These are phyloP conservation scores for Grigorovia jiainica DNA, from an alignment of 805 yeast genomes.

Conservation along the genomic window DNA sequence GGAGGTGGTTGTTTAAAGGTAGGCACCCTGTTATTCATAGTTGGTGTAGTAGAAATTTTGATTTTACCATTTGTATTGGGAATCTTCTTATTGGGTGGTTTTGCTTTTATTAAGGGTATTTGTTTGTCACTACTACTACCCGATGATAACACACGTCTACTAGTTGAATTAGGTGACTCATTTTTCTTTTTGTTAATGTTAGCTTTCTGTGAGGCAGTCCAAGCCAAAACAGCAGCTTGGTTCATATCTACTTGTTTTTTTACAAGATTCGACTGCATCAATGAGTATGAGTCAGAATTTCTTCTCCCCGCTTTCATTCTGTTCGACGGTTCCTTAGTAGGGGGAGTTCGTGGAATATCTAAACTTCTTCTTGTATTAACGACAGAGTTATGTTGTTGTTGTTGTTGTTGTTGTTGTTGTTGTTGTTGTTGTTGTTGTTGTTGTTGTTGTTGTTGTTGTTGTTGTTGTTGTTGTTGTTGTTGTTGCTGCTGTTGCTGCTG, in stretches of 20 bases:
- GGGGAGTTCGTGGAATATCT: conserved; percentile 2
- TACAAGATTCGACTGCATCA: conserved; percentile 1
- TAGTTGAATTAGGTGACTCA: not conserved
- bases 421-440: too few species aligned
- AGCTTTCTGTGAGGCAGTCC: conserved; percentile 4
- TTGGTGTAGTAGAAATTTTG: not conserved
- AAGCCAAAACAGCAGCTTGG: conserved; percentile 7
- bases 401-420: too few species aligned
- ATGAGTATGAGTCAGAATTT: not conserved
- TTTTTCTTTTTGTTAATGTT: not conserved
- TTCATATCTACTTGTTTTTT: conserved; percentile 3
- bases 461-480: too few species aligned
- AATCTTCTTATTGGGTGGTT: not conserved
- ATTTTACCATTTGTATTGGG: not conserved
- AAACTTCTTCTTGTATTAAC: conserved; percentile 5
- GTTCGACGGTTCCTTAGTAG: not conserved
- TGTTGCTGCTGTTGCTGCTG: not conserved
- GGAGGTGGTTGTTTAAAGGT: too few species aligned
- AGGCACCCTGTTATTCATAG: not conserved
- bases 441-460: not conserved
- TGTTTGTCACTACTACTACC: too few species aligned
- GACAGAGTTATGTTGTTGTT: too few species aligned
- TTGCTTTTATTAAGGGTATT: too few species aligned
- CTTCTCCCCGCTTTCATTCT: not conserved
- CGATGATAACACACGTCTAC: not conserved